Percentiles rank a stretch among this genome's conserved stretches.
These are phyloP conservation scores for Arachis monticola DNA, from an alignment of 331 rosid species.

Conservation along the genomic window DNA sequence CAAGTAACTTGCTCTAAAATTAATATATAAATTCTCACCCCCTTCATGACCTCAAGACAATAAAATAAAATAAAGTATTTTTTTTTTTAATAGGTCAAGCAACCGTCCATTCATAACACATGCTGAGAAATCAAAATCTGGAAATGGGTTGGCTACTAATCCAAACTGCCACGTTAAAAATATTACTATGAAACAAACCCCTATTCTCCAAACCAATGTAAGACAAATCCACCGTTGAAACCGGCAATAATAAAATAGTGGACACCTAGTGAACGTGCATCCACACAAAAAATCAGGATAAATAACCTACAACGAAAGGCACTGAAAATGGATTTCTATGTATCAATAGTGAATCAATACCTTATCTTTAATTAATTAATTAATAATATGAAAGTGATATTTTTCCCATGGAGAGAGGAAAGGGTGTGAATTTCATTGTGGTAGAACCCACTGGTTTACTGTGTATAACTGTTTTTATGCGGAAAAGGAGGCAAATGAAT, in stretches of 20 bases:
- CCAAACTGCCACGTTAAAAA: background rate
- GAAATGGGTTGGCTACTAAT: background rate
- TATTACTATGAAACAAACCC: background rate
- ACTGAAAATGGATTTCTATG: background rate
- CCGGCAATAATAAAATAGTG: background rate
- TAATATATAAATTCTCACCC: no score
- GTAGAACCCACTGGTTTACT: background rate
- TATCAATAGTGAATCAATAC: background rate
- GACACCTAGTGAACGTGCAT: background rate
- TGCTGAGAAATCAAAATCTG: background rate
- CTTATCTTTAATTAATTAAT: background rate
- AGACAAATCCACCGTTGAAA: conserved; percentile 2
- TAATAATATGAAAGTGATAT: background rate
- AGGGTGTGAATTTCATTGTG: background rate
- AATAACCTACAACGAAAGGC: background rate
- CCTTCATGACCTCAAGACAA: background rate
- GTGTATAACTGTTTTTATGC: background rate
- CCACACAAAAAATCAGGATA: background rate
- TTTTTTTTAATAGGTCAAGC: background rate
- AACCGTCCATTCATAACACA: background rate
- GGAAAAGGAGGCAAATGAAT: background rate
- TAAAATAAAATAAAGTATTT: background rate
- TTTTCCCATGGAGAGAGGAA: background rate
- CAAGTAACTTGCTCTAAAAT: background rate
- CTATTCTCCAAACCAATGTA: conserved; percentile 1